Evolutionary conservation across 2,329 filamentous ascomycete species (phyloP), one percentile per base, ranked within the genome.

Genomic region (Ophiostoma ulmi): DNA sequence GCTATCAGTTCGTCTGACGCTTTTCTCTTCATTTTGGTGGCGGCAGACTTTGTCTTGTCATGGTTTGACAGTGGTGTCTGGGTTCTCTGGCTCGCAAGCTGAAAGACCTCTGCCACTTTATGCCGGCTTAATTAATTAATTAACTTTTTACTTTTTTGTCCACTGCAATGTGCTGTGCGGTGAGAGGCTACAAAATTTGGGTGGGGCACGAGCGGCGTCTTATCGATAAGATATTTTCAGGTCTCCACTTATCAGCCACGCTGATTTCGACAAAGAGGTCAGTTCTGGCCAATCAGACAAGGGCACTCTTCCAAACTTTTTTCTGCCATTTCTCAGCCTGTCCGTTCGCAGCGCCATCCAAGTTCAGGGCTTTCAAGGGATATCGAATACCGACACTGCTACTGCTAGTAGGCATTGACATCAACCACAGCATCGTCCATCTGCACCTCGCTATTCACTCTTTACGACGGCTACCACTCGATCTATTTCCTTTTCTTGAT

Each of bases 21-120:
- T 66, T 73, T 73, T 67, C 74, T 70, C 63, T 75, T 74, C 74
- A 74, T 73, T 5, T 20, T 70, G 63, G 52, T 17, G 52, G 8
- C 26, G n/a, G 22, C 22, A 26, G n/a, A 14, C 7, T 26, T 13
- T 66, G n/a, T 22, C 20, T 48, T 20, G 48, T 31, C 26, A 10
- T 58, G 4, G 17, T 7, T 58, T 8, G 3, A 14, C 2, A 31
- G 52, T 31, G 7, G n/a, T 22, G 1, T 58, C 11, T 6, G n/a
- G 22, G 13, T 31, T 31, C 31, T 31, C 31, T 35, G 26, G 31
- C 52, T 48, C 6, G 44, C 44, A 20, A 55, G 48, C 48, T 55
- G 5, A 22, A 3, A 26, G 13, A 14, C n/a, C 22, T 58, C 14
- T 58, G 22, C 22, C n/a, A 20, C 26, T 63, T 63, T 55, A 48